phyloP scores from a whole-genome alignment of 2,329 filamentous ascomycete species.

The Hymenoscyphus fraxineus region DNA sequence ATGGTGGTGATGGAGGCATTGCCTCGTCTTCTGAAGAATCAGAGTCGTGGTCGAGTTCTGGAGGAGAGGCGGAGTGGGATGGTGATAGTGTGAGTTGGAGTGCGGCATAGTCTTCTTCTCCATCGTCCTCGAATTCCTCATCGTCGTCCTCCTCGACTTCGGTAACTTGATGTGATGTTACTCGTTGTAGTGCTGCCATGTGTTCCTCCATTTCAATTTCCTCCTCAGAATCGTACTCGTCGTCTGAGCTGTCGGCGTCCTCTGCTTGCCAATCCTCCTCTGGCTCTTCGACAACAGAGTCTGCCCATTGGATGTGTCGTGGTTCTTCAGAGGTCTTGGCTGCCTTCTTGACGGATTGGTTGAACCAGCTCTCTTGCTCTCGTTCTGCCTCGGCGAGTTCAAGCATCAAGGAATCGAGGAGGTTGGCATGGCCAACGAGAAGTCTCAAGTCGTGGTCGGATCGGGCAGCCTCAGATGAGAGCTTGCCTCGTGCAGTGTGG shows the following conservation, averaged over 20 bases:
- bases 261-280: slow-evolving; percentile 69
- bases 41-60: slow-evolving; percentile 66
- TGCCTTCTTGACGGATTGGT: slow-evolving; percentile 83
- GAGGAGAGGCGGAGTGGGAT: slow-evolving; percentile 58
- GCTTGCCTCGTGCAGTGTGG: slow-evolving; percentile 94
- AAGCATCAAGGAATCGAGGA: slow-evolving; percentile 93
- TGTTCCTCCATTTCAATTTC: slow-evolving; percentile 57
- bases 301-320: slow-evolving; percentile 82
- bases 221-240: slow-evolving; percentile 46
- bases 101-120: slow-evolving; percentile 59
- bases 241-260: slow-evolving; percentile 53
- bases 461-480: slow-evolving; percentile 83
- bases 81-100: slow-evolving; percentile 65
- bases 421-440: slow-evolving; percentile 96
- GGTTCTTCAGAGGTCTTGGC: slow-evolving; percentile 48
- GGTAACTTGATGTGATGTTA: slow-evolving; percentile 39
- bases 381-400: slow-evolving; percentile 86
- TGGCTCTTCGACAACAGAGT: slow-evolving; percentile 68
- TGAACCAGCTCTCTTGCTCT: slow-evolving; percentile 97
- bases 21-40: slow-evolving; percentile 67
- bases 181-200: slow-evolving; percentile 44
- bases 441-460: slow-evolving; percentile 92
- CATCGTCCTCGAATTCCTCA: slow-evolving; percentile 41
- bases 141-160: slow-evolving; percentile 28
- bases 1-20: slow-evolving; percentile 55